Percentiles rank a stretch among this genome's conserved stretches.
Evolutionary conservation across 2,329 filamentous ascomycete species (phyloP).

Genomic region (Penicillium olsonii): DNA sequence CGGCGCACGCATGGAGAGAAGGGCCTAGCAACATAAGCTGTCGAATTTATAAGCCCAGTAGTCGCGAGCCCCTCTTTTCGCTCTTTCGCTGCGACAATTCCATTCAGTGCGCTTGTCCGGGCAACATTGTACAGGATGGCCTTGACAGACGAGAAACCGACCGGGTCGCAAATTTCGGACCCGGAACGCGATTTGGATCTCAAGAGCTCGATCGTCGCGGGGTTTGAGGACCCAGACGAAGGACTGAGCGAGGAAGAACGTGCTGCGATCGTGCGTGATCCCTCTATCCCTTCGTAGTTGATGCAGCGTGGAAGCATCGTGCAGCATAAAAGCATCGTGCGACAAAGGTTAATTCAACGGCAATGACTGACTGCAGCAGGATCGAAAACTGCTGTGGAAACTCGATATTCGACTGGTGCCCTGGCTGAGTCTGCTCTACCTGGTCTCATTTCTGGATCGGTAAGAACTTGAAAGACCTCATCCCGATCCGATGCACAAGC

Average conservation of each 20-base stretch:
- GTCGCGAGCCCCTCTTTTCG: constrained; percentile 7
- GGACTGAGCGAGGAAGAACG: constrained; percentile 65
- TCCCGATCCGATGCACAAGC: neutral
- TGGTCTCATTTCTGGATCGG: constrained; percentile 46
- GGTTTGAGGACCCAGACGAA: constrained; percentile 60
- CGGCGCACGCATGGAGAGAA: neutral
- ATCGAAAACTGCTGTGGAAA: constrained; percentile 47
- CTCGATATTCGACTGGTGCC: constrained; percentile 49
- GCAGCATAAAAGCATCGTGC: neutral
- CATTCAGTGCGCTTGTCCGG: neutral
- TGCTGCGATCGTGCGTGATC: constrained; percentile 57
- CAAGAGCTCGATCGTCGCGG: constrained; percentile 13
- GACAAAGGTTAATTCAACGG: neutral
- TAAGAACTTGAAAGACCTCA: constrained; percentile 10
- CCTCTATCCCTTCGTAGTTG: neutral
- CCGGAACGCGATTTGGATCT: constrained; percentile 18
- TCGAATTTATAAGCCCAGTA: constrained; percentile 12
- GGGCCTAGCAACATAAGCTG: neutral
- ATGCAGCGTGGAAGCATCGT: neutral
- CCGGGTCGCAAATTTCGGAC: constrained; percentile 19
- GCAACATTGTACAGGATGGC: constrained; percentile 11
- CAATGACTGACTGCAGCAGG: constrained; percentile 29
- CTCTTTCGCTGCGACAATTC: neutral
- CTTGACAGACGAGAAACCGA: constrained; percentile 13
- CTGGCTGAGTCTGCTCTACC: constrained; percentile 50